Base-by-base conservation (phyloP, 768 basidiomycete genomes). In the Suillus plorans region DNA sequence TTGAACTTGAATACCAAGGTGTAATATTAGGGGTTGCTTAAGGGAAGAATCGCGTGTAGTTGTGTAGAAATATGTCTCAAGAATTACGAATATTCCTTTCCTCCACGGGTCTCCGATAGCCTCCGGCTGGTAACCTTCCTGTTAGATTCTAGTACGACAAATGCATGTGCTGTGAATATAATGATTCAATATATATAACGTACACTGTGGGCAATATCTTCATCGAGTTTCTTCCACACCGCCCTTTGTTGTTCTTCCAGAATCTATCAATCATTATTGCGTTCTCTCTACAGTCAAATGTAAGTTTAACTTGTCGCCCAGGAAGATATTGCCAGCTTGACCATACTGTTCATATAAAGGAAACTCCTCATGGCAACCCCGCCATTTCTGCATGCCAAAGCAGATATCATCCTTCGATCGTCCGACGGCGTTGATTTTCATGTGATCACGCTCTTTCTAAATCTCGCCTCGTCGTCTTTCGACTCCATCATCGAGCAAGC, bases 361-460 rank as follows among this genome's bases (percentile, higher is more conserved):
- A 37, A 37, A 37, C 25, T 14, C 2, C 52, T 53, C 28, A 31
- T 53, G 52, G 25, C 8, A 10, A 16, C 73, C 80, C n/a, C 64
- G 62, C 66, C 69, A 20, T 76, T 80, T 72, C 64, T 78, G 60
- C 70, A 73, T 47, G 67, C 63, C 28, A 70, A 74, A 36, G 79
- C 75, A 4, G 78, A 81, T 64, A 67, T 79, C 42, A 71, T 79
- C 37, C 67, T 82, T 20, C 72, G 74, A n/a, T 80, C 78, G 2
- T 62, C 68, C 0, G 80, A 82, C 64, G 72, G 72, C 7, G 73
- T 75, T 0, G 60, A 74, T 10, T 81, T 82, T 66, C 77, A 73
- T 39, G 69, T 82, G 25, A 74, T 76, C 61, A 76, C 73, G 14
- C 65, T 75, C 59, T 73, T 78, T n/a, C 69, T 83, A 20, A 69